These are phyloP conservation scores for Cercophora sp. DNA, from an alignment of 495 filamentous ascomycete species.

Conservation along the genomic window DNA sequence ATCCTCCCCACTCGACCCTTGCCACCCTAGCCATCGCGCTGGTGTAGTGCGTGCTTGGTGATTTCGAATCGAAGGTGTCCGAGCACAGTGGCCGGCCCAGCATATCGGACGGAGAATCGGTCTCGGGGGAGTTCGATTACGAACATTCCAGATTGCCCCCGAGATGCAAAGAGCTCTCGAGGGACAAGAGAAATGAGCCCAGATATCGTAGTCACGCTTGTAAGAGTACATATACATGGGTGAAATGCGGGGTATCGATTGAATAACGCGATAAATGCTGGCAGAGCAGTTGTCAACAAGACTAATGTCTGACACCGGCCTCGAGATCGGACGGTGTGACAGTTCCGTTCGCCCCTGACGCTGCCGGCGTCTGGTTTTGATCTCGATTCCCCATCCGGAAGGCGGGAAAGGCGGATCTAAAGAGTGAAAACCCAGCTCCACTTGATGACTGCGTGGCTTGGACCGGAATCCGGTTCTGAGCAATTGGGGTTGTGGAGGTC, in stretches of 20 bases:
- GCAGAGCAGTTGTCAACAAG: background rate
- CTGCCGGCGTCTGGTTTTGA: background rate
- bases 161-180: background rate
- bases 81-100: no score
- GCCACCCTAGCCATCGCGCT: no score
- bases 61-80: no score
- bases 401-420: constrained; percentile 15
- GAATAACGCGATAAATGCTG: constrained; percentile 6
- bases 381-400: constrained; percentile 13
- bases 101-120: no score
- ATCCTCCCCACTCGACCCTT: no score
- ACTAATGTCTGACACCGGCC: constrained; percentile 21
- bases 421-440: constrained; percentile 12
- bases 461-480: background rate
- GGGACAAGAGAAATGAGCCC: background rate
- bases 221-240: constrained; percentile 17
- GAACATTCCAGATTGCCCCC: no score
- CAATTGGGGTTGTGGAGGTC: background rate
- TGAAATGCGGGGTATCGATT: constrained; percentile 17
- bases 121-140: no score
- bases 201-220: background rate
- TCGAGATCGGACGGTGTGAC: constrained; percentile 36
- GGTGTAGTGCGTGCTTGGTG: no score
- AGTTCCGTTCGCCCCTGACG: constrained; percentile 13
- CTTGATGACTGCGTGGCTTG: background rate